Conservation (phyloP, 2,329 filamentous ascomycete genomes). For the Plectosphaerella cucumerina region DNA sequence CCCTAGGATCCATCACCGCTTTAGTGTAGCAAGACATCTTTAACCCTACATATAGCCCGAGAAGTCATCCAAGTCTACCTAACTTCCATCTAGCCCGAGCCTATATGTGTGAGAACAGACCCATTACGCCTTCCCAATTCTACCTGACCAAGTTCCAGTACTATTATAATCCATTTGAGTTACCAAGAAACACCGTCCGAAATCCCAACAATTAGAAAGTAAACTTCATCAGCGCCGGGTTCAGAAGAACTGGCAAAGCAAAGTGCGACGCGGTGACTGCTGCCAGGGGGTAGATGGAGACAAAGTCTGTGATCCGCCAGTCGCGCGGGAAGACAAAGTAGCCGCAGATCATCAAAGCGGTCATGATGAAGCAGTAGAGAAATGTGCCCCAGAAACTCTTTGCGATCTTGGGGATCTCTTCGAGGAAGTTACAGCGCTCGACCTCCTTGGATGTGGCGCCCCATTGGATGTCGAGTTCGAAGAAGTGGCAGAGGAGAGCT, state of each 20-base stretch:
- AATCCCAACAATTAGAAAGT: slow-evolving; percentile 39
- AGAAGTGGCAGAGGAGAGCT: slow-evolving; percentile 36
- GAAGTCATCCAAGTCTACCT: too few relatives aligned
- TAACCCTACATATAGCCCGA: too few relatives aligned
- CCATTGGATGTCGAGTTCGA: slow-evolving; percentile 42
- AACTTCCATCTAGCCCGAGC: too few relatives aligned
- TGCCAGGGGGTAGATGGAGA: slow-evolving; percentile 55
- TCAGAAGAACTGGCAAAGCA: slow-evolving; percentile 54
- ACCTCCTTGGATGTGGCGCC: slow-evolving; percentile 56
- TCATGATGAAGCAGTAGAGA: slow-evolving; percentile 40
- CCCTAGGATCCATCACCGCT: too few relatives aligned
- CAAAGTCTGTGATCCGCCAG: slow-evolving; percentile 55
- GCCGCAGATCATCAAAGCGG: slow-evolving; percentile 40
- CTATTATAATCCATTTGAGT: too few relatives aligned
- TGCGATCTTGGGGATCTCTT: slow-evolving; percentile 51
- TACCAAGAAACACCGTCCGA: too few relatives aligned
- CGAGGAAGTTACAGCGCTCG: slow-evolving; percentile 51
- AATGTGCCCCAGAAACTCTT: slow-evolving; percentile 49
- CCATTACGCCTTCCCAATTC: too few relatives aligned
- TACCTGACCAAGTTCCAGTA: too few relatives aligned
- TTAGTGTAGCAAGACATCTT: too few relatives aligned
- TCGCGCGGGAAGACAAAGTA: slow-evolving; percentile 34
- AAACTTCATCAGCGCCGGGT: slow-evolving; percentile 61
- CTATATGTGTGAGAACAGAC: too few relatives aligned
- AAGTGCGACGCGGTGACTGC: slow-evolving; percentile 51